Percentiles rank a stretch among this genome's conserved stretches.
Evolutionary conservation across 352 stramenopile genomes (phyloP).

Genomic region (Elongisporangium anandrum): DNA sequence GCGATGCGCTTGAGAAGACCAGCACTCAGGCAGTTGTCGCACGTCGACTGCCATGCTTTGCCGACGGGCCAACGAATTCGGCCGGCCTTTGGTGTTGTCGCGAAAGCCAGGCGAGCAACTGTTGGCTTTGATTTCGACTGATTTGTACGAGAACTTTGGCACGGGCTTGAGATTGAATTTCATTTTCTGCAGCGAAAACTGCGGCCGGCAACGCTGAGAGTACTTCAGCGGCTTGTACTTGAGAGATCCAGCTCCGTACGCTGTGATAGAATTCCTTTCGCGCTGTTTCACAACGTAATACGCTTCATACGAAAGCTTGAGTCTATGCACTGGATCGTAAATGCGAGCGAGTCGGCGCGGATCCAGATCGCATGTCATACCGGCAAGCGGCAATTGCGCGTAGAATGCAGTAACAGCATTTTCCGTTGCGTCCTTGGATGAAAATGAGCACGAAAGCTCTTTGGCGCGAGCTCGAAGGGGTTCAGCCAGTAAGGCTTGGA

Average conservation of each 20-base stretch:
- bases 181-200: conserved; percentile 42
- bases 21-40: conserved; percentile 36
- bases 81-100: conserved; percentile 7
- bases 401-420: conserved; percentile 57
- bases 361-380: conserved; percentile 75
- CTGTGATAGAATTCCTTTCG: conserved; percentile 10
- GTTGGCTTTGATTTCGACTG: conserved; percentile 6
- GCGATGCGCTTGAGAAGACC: conserved; percentile 12
- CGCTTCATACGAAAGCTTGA: conserved; percentile 78
- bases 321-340: conserved; percentile 48
- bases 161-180: conserved; percentile 6
- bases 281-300: conserved; percentile 46
- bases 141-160: conserved; percentile 5
- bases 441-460: conserved; percentile 33
- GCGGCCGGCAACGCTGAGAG: conserved; percentile 39
- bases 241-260: conserved; percentile 25
- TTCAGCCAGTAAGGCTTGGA: conserved; percentile 26
- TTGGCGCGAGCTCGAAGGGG: conserved; percentile 24
- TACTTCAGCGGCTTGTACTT: conserved; percentile 83
- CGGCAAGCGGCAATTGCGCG: conserved; percentile 46
- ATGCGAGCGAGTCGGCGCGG: conserved; percentile 55
- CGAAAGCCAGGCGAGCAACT: conserved; percentile 8
- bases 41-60: conserved; percentile 36
- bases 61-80: conserved; percentile 12
- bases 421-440: conserved; percentile 32